These are phyloP conservation scores for Dioszegia crocea DNA, from an alignment of 768 basidiomycete species.

Conservation along the genomic window DNA sequence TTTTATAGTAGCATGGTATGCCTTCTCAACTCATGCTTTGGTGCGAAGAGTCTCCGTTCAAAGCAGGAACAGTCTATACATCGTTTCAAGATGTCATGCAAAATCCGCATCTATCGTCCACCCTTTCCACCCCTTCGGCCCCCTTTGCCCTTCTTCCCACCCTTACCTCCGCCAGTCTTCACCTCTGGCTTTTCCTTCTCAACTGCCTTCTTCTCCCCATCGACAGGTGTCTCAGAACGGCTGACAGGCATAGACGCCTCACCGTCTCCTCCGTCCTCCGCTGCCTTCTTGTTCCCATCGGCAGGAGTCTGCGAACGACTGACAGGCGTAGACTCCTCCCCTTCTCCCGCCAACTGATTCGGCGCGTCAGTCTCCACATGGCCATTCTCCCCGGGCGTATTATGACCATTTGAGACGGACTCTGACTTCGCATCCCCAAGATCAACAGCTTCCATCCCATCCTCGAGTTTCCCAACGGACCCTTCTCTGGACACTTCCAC, in stretches of 20 bases:
- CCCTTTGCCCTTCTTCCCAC: not conserved
- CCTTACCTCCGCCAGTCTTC: not conserved
- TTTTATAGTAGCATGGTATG: too few species aligned
- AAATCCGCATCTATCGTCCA: not conserved
- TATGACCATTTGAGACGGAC: not conserved
- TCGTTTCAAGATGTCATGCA: not conserved
- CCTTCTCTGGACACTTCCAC: too few species aligned
- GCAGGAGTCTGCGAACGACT: not conserved
- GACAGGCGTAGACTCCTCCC: too few species aligned
- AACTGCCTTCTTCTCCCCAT: not conserved
- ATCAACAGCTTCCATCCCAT: constrained; percentile 1
- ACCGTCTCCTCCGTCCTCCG: too few species aligned
- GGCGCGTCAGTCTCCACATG: too few species aligned
- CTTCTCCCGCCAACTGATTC: too few species aligned
- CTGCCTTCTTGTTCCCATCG: not conserved
- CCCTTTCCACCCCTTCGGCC: not conserved
- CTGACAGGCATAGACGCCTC: too few species aligned
- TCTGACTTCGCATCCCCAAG: not conserved
- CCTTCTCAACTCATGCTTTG: too few species aligned
- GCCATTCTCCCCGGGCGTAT: not conserved
- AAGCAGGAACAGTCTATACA: too few species aligned
- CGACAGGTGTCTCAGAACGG: not conserved
- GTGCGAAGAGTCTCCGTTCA: too few species aligned
- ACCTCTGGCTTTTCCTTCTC: not conserved
- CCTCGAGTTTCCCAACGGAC: not conserved